Evolutionary conservation across 768 basidiomycete genomes (phyloP).

Genomic region (Lyophyllum atratum): DNA sequence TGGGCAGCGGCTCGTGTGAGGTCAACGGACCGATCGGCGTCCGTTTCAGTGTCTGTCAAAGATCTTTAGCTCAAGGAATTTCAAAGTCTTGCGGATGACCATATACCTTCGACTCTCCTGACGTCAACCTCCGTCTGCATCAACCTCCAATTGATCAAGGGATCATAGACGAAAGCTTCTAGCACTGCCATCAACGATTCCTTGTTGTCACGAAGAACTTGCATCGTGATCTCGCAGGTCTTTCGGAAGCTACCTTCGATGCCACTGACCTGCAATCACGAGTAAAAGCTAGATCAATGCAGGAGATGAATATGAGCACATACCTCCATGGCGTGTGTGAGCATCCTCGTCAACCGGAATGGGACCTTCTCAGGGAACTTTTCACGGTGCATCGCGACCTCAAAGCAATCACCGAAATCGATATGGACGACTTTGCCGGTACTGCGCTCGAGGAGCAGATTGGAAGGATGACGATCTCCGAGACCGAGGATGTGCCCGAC

Average conservation of each 20-base stretch:
- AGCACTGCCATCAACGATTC: constrained; percentile 99
- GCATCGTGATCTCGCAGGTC: constrained; percentile 98
- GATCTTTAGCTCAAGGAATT: constrained; percentile 3
- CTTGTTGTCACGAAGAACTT: constrained; percentile 92
- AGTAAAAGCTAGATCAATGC: constrained; percentile 5
- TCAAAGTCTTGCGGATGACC: constrained; percentile 10
- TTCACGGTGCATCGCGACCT: constrained; percentile 96
- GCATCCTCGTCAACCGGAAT: constrained; percentile 97
- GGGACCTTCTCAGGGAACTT: constrained; percentile 99
- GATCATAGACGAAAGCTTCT: constrained; percentile 98
- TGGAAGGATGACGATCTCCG: constrained; percentile 98
- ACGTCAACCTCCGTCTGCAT: constrained; percentile 82
- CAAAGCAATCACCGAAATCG: constrained; percentile 98
- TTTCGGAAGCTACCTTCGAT: constrained; percentile 97
- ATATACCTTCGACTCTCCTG: constrained; percentile 65
- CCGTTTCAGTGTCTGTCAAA: constrained; percentile 40
- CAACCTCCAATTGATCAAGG: constrained; percentile 95
- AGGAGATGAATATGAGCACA: constrained; percentile 17
- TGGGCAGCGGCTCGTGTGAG: constrained; percentile 68
- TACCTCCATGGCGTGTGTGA: constrained; percentile 99
- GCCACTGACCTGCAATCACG: constrained; percentile 76
- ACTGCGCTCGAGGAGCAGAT: constrained; percentile 86
- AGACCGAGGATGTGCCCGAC: constrained; percentile 97
- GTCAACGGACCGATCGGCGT: constrained; percentile 61
- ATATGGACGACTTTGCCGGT: constrained; percentile 97